Conservation (phyloP, 306 rosid species). For the Vigna nakashimae region DNA sequence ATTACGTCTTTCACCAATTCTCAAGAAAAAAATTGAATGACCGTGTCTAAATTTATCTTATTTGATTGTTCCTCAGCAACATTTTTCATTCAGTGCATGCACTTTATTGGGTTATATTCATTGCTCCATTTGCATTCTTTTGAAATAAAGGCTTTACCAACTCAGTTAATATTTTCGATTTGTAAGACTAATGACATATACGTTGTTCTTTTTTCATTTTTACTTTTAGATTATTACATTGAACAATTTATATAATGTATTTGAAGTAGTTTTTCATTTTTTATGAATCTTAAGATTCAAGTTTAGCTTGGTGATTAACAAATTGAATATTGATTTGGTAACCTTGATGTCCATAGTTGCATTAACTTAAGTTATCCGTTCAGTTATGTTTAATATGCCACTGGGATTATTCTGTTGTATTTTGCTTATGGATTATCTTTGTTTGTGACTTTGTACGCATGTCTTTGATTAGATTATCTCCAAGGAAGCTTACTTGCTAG, state of each 20-base stretch:
- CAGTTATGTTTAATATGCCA: slow-evolving; percentile 19
- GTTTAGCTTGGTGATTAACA: not conserved
- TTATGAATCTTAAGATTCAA: not conserved
- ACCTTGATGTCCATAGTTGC: not conserved
- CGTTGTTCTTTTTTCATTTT: not conserved
- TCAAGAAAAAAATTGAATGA: not conserved
- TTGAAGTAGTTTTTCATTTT: not conserved
- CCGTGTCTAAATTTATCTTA: not conserved
- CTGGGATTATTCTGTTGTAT: slow-evolving; percentile 11
- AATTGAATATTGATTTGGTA: not conserved
- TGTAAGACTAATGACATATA: not conserved
- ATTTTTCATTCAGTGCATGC: not conserved
- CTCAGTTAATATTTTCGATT: not conserved
- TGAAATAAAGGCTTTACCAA: not conserved
- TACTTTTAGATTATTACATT: not conserved
- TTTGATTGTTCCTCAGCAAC: not conserved
- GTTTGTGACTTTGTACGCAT: slow-evolving; percentile 12
- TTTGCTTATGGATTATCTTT: not conserved
- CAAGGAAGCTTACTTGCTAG: slow-evolving; percentile 17
- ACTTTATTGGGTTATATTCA: not conserved
- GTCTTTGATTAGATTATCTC: slow-evolving; percentile 24
- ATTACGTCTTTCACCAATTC: not conserved
- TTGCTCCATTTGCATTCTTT: not conserved
- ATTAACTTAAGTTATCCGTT: not conserved
- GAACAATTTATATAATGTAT: not conserved